Conservation (phyloP, 306 rosid species). For the Prunus persica region Prunus_persica_NCBIv2 NC_034013.1:11024001-11024500, state of each 20-base stretch:
- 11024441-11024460: slow-evolving; percentile 87
- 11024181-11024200: background rate
- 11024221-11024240: slow-evolving; percentile 62
- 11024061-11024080: slow-evolving; percentile 22
- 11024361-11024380: background rate
- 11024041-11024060: slow-evolving; percentile 7
- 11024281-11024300: slow-evolving; percentile 79
- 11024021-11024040: background rate
- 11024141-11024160: slow-evolving; percentile 1
- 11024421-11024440: slow-evolving; percentile 92
- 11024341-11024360: background rate
- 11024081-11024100: background rate
- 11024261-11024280: slow-evolving; percentile 77
- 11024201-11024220: slow-evolving; percentile 19
- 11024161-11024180: slow-evolving; percentile 1
- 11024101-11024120: slow-evolving; percentile 21
- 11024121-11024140: background rate
- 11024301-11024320: slow-evolving; percentile 85
- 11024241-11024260: slow-evolving; percentile 75
- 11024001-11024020: slow-evolving; percentile 3
- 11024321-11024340: slow-evolving; percentile 23
- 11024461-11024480: slow-evolving; percentile 37
- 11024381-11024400: background rate
- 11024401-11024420: slow-evolving; percentile 34
- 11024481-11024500: slow-evolving; percentile 18